Evolutionary conservation across 2,329 filamentous ascomycete species (phyloP), one percentile per base, ranked within the genome.

Genomic region (Chrysoporthe puriensis): DNA sequence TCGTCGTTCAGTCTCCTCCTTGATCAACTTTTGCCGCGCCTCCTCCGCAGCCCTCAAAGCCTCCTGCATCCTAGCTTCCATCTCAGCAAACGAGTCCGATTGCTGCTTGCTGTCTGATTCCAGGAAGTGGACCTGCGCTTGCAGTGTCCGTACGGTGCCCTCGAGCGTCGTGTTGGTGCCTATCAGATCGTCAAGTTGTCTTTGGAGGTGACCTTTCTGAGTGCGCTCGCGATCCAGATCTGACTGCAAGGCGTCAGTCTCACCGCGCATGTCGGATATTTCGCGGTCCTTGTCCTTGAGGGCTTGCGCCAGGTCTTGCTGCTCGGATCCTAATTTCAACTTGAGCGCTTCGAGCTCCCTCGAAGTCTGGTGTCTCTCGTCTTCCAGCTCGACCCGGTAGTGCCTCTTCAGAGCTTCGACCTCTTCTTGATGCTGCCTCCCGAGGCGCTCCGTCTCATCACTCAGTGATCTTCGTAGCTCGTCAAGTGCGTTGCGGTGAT

Each of bases 61-160:
- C 59, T 96, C 91, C 74, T 93, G 91, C 74, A 97, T 88, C 63
- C 90, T 86, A 56, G 90, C 85, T 75, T 97, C 91, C 82, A 97
- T 92, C 66, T 88, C 89, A 52, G 92, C 89, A 78, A 95, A 97
- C 13, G 92, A 89, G 73, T 95, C 88, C 0, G 94, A 96, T 74
- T 97, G 94, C 16, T 93, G 91, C 78, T 97, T 92, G 77, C 89
- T 94, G 74, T 94, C 93, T 0, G 93, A 96, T 77, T 97, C 93
- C 21, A 97, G 86, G 75, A 96, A 97, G 71, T 94, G 90, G 67
- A 97, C 91, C 73, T 95, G 92, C 1, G 92, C 92, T 72, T 90
- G 88, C 71, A 97, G 85, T 3, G 90, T 91, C 70, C 90, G 89
- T 71, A 92, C 89, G 34, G 91, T 89, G 46, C 88, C 90, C 72